Evolutionary conservation across 495 filamentous ascomycete species (phyloP).

Genomic region (Trichoderma gamsii): DNA sequence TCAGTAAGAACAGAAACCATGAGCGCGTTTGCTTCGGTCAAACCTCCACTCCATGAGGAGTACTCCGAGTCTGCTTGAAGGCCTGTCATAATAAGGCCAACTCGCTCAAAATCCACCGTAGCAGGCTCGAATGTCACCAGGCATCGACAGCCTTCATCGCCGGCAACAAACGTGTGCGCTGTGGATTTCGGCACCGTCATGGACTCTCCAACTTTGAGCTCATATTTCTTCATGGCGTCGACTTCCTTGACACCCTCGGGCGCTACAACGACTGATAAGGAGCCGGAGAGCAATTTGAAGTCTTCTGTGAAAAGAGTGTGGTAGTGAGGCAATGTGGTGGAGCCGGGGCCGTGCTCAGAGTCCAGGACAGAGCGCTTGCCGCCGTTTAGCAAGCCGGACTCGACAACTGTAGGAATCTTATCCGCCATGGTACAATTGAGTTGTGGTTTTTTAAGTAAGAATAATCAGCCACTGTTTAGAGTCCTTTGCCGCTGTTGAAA

Average conservation of each 20-base stretch:
- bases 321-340: neutral
- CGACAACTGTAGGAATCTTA: constrained; percentile 2
- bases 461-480: neutral
- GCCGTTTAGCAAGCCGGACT: neutral
- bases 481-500: no score
- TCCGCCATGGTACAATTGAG: neutral
- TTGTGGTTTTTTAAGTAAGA: neutral
- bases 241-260: constrained; percentile 5
- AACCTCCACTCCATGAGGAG: neutral
- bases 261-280: neutral
- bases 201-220: neutral
- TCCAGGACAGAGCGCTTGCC: neutral
- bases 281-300: neutral
- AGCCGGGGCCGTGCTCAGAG: neutral
- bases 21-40: neutral
- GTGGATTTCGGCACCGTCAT: neutral
- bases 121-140: neutral
- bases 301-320: neutral
- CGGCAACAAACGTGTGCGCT: neutral
- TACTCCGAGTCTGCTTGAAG: neutral
- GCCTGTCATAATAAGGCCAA: neutral
- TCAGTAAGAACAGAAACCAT: neutral
- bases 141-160: neutral
- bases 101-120: neutral
- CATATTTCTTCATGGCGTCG: neutral